A percentile compares a stretch with the other conserved stretches of the same genome.
Conservation (phyloP, 2,329 filamentous ascomycete species). For the Trematosphaeria pertusa region DNA sequence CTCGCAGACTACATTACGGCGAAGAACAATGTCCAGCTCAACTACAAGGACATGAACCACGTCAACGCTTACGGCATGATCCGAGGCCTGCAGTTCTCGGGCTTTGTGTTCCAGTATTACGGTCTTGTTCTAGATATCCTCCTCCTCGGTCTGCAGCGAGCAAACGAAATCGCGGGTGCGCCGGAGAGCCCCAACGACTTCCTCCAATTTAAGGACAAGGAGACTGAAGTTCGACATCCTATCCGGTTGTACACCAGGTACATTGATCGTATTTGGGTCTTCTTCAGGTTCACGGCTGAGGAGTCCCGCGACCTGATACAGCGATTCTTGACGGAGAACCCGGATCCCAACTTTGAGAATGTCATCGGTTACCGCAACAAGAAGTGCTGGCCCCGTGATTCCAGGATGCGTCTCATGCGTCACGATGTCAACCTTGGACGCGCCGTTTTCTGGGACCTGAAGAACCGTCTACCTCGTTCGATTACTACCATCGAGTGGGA, state of each 20-base stretch:
- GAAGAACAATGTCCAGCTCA: conserved; percentile 99
- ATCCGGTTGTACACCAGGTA: conserved; percentile 98
- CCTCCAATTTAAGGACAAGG: conserved; percentile 91
- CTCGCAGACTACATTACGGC: conserved; percentile 98
- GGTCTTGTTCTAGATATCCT: conserved; percentile 93
- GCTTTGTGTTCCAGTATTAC: conserved; percentile 99
- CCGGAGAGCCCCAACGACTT: conserved; percentile 96
- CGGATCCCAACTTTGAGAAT: conserved; percentile 98
- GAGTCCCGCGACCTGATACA: conserved; percentile 96
- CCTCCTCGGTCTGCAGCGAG: conserved; percentile 88
- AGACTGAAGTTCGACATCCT: conserved; percentile 90
- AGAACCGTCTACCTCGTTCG: conserved; percentile 92
- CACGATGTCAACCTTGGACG: conserved; percentile 98
- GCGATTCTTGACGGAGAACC: conserved; percentile 96
- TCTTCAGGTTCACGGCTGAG: conserved; percentile 90
- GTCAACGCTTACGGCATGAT: conserved; percentile 99
- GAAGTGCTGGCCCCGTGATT: conserved; percentile 98
- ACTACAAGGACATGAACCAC: conserved; percentile 99
- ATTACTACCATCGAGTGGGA: conserved; percentile 99
- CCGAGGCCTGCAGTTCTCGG: conserved; percentile 95
- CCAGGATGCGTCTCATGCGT: conserved; percentile 96
- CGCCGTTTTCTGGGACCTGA: conserved; percentile 98
- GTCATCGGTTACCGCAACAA: conserved; percentile 99
- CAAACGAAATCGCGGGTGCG: conserved; percentile 96
- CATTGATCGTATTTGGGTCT: conserved; percentile 98